Base-by-base conservation (phyloP, 192 early-diverging fungal species). In the Backusella macrospora region DNA sequence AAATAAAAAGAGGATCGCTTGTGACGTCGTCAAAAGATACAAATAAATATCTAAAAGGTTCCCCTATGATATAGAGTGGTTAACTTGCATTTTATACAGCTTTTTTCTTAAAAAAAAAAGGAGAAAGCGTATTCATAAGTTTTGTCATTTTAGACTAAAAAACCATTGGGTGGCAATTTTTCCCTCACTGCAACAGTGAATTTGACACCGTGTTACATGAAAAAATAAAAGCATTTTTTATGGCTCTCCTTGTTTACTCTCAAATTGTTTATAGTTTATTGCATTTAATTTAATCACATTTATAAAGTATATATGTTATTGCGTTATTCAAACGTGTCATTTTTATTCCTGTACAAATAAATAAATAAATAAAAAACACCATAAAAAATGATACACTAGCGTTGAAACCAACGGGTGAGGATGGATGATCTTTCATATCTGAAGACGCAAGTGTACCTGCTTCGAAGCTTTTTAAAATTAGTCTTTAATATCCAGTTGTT, bases 101-200 rank as follows among this genome's bases (percentile, higher is more conserved):
- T 34, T 34, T 34, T 34, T 34, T 34, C 2, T 49, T 18, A 52
- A 18, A 52, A n/a, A 52, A n/a, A 52, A 52, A 52, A 52, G 49
- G 49, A 52, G 49, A 52, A 9, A 23, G 6, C 18, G 8, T 52
- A 9, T 43, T 43, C 42, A 10, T 43, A 18, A 52, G 8, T 52
- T 52, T 52, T 52, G 49, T 52, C 49, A 52, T 52, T n/a, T 52
- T 52, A 52, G 49, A 52, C 29, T 34, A 34, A 34, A 34, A 34
- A 34, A 52, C n/a, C 3, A 18, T 6, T 43, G 6, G 42, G 10
- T 43, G 42, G 10, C 42, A 43, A 10, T 43, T 6, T 6, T 43
- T 43, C 42, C 5, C 42, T 43, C 42, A 0, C 10, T 43, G 49
- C 18, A 21, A 52, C 18, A 52, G 18, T 52, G 49, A 52, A 23